Conservation (phyloP, 2,329 filamentous ascomycete genomes). For the Neoascochyta sp. region DNA sequence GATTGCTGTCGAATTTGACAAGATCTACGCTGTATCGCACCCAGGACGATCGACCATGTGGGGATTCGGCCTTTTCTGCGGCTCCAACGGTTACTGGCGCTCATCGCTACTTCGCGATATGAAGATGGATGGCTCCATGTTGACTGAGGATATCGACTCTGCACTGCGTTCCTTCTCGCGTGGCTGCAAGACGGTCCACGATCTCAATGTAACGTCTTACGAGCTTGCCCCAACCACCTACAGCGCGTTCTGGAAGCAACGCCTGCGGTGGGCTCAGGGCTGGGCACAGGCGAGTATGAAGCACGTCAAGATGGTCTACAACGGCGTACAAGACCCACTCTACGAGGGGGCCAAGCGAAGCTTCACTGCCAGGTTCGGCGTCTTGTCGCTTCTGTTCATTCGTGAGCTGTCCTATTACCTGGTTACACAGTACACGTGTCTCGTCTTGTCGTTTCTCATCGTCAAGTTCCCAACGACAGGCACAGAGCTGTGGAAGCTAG, state of each 20-base stretch:
- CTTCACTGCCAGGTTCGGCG: constrained; percentile 41
- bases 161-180: constrained; percentile 45
- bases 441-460: constrained; percentile 47
- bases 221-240: constrained; percentile 48
- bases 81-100: constrained; percentile 50
- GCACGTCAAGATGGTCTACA: constrained; percentile 45
- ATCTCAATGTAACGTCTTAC: constrained; percentile 49
- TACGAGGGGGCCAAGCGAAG: constrained; percentile 29
- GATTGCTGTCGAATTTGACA: constrained; percentile 51
- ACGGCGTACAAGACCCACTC: constrained; percentile 35
- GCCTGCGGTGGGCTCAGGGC: constrained; percentile 50
- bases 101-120: constrained; percentile 44
- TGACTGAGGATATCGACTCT: constrained; percentile 52
- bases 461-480: constrained; percentile 43
- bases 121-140: constrained; percentile 50
- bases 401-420: constrained; percentile 49
- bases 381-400: constrained; percentile 46
- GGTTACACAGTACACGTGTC: constrained; percentile 48
- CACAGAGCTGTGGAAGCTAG: constrained; percentile 37
- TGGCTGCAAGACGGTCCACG: constrained; percentile 46
- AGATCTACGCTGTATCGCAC: constrained; percentile 52
- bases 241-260: constrained; percentile 48
- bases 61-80: constrained; percentile 49
- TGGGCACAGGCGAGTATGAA: constrained; percentile 49
- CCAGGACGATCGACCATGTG: constrained; percentile 48